Evolutionary conservation across 441 rosid species (phyloP).

Genomic region (Adansonia rubrostipa): DNA sequence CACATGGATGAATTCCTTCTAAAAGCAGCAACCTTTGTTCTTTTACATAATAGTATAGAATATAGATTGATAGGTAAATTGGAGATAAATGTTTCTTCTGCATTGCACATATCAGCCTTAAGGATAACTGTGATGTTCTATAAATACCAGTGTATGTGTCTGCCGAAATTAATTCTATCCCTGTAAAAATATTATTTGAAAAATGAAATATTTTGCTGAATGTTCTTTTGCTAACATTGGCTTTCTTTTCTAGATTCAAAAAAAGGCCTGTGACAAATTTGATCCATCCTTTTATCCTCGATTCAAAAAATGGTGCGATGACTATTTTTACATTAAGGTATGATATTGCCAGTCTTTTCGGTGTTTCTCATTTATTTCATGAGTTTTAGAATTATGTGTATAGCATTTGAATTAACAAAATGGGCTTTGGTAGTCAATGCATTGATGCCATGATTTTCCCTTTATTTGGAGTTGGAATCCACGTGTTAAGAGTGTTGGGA

Average conservation of each 20-base stretch:
- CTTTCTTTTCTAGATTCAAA: slow-evolving; percentile 63
- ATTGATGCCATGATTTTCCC: background rate
- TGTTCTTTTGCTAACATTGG: slow-evolving; percentile 18
- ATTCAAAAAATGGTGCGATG: slow-evolving; percentile 98
- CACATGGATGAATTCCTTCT: background rate
- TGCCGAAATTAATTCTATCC: background rate
- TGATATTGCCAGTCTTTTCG: slow-evolving; percentile 8
- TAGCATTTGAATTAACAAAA: background rate
- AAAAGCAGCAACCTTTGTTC: background rate
- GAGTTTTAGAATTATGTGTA: background rate
- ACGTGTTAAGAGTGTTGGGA: background rate
- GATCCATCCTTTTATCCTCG: slow-evolving; percentile 85
- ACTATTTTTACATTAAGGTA: slow-evolving; percentile 92
- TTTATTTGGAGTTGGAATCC: background rate
- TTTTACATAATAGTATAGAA: slow-evolving; percentile 1
- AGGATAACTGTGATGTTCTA: background rate
- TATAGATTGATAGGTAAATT: background rate
- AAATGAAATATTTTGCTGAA: slow-evolving; percentile 1
- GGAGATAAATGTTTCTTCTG: background rate
- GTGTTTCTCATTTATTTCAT: background rate
- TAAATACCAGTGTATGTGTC: background rate
- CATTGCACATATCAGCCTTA: slow-evolving; percentile 10
- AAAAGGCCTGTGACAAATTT: slow-evolving; percentile 85
- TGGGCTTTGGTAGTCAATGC: background rate
- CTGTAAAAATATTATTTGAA: background rate